Percentiles rank a stretch among this genome's conserved stretches.
Conservation (phyloP, 2,329 filamentous ascomycete species). For the Simplicillium aogashimaense region DNA sequence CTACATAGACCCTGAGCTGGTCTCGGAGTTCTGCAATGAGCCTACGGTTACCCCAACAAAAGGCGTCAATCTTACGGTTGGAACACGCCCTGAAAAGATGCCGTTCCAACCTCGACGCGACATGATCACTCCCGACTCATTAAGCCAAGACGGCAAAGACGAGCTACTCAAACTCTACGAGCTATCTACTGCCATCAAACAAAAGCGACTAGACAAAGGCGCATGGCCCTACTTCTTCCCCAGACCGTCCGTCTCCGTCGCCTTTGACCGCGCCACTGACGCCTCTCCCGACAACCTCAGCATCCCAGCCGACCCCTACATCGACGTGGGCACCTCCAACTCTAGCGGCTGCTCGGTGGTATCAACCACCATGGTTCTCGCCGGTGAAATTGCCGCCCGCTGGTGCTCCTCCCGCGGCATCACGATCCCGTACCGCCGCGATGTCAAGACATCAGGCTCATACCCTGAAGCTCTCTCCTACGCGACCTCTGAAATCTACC, state of each 20-base stretch:
- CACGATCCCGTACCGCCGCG: constrained; percentile 47
- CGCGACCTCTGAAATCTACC: constrained; percentile 23
- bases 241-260: constrained; percentile 31
- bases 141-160: constrained; percentile 30
- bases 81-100: constrained; percentile 11
- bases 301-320: constrained; percentile 39
- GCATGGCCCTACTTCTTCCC: constrained; percentile 38
- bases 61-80: constrained; percentile 18
- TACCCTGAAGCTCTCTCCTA: constrained; percentile 23
- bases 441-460: constrained; percentile 30
- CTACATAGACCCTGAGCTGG: constrained; percentile 43
- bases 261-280: constrained; percentile 23
- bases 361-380: constrained; percentile 45
- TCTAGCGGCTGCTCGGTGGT: constrained; percentile 24
- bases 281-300: constrained; percentile 6
- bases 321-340: constrained; percentile 23
- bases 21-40: constrained; percentile 33
- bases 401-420: constrained; percentile 51
- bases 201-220: constrained; percentile 32
- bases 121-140: constrained; percentile 31
- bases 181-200: constrained; percentile 36
- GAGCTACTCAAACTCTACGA: constrained; percentile 37
- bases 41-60: constrained; percentile 11
- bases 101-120: constrained; percentile 20
- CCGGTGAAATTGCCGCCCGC: constrained; percentile 48